Base-by-base conservation (phyloP, 805 yeast genomes). In the Brettanomyces anomalus region DNA sequence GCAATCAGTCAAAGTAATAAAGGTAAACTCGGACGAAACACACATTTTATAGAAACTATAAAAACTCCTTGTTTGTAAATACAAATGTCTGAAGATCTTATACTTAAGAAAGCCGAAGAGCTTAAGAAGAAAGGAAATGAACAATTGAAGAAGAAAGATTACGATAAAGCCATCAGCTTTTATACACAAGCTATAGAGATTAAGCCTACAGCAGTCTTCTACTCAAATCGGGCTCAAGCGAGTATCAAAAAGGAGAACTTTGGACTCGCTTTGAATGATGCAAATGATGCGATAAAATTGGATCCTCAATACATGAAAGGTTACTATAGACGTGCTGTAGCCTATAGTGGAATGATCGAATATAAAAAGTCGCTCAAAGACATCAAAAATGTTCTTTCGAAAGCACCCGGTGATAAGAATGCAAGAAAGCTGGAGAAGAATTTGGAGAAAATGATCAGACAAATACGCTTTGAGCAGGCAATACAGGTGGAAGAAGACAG, bases 151-250 rank as follows among this genome's bases (percentile, higher is more conserved):
- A 82, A 86, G 33, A 15, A 39, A 20, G 67, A 78, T 49, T 81
- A 67, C 50, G 69, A 68, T 4, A 68, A 70, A 30, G 96, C 97
- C 6, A 66, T 80, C n/a, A 79, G 72, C 10, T 58, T 69, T 3
- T 90, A 93, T 61, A 74, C 90, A 1, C 59, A 71, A 47, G 97
- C 96, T 7, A 82, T 90, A 31, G 81, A 71, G 24, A 49, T 81
- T 13, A 81, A 81, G 50, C 79, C 80, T 41, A 32, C 47, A 17
- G 76, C 85, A 2, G 71, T 80, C 28, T 78, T 81, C 48, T 86
- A 70, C 57, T 81, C 96, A 8, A 90, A 90, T 62, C 71, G 96
- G 49, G 96, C 97, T 0, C 88, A 87, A 58, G 95, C 87, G 1
- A 81, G 88, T 51, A 77, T 90, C 56, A 85, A 87, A 54, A 61